Conservation (phyloP, 768 basidiomycete genomes). For the Amanita pseudoporphyria region DNA sequence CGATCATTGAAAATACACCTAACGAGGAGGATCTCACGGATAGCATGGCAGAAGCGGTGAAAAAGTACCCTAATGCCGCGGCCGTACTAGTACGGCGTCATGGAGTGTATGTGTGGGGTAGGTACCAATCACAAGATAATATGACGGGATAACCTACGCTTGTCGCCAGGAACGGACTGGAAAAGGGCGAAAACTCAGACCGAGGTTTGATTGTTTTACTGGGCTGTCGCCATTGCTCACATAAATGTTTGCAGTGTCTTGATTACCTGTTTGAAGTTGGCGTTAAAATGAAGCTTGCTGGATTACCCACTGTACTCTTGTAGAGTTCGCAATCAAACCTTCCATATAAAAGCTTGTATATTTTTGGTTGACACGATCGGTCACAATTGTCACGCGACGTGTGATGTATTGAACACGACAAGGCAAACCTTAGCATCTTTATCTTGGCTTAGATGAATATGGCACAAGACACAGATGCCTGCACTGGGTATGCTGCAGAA, state of each 20-base stretch:
- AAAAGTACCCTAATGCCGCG: constrained; percentile 66
- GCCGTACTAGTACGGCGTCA: constrained; percentile 72
- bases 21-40: constrained; percentile 84
- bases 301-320: constrained; percentile 33
- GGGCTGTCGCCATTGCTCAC: background rate
- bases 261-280: constrained; percentile 88
- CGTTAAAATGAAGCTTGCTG: constrained; percentile 70
- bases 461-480: background rate
- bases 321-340: background rate
- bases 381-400: constrained; percentile 9
- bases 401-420: background rate
- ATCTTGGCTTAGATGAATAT: no score
- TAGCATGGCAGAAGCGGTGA: constrained; percentile 83
- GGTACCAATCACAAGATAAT: constrained; percentile 8
- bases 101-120: constrained; percentile 84
- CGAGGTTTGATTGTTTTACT: constrained; percentile 37
- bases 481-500: background rate
- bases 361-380: constrained; percentile 14
- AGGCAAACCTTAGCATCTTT: no score
- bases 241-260: constrained; percentile 46
- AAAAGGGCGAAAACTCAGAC: constrained; percentile 86
- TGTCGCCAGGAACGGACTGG: constrained; percentile 50
- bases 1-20: constrained; percentile 89
- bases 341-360: background rate
- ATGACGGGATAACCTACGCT: constrained; percentile 3